These are phyloP conservation scores for Rhizoclosmatium globosum DNA, from an alignment of 192 early-diverging fungal genomes.

Conservation along the genomic window DNA sequence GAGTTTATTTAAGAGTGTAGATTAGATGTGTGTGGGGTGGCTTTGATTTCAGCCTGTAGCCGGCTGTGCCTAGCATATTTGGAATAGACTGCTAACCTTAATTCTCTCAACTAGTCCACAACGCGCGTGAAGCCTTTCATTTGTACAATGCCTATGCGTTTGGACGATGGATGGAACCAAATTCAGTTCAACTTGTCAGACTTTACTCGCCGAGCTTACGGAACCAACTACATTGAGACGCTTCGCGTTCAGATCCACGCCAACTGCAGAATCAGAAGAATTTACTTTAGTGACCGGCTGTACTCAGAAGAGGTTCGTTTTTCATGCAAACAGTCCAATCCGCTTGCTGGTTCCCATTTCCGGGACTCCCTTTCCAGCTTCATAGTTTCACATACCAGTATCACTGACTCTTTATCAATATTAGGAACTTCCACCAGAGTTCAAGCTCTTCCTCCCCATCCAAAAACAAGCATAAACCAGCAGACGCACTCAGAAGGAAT, in stretches of 20 bases:
- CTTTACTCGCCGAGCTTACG: slow-evolving; percentile 87
- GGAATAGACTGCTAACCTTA: neutral
- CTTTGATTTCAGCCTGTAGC: too few relatives aligned
- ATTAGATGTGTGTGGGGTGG: neutral
- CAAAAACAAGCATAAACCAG: slow-evolving; percentile 57
- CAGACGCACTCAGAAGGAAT: neutral
- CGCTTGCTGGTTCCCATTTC: neutral
- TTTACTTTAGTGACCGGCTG: slow-evolving; percentile 92
- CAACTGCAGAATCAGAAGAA: slow-evolving; percentile 84
- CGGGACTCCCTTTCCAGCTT: too few relatives aligned
- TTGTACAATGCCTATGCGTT: slow-evolving; percentile 89
- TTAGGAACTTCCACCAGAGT: slow-evolving; percentile 85
- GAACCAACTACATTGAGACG: slow-evolving; percentile 88
- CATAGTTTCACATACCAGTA: too few relatives aligned
- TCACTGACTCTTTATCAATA: too few relatives aligned
- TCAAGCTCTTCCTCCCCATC: slow-evolving; percentile 89
- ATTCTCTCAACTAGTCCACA: slow-evolving; percentile 59
- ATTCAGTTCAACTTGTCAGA: slow-evolving; percentile 90
- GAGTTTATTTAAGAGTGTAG: neutral
- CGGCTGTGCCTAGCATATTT: too few relatives aligned
- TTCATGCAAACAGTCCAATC: neutral
- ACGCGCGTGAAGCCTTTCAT: slow-evolving; percentile 88
- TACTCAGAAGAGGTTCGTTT: slow-evolving; percentile 77
- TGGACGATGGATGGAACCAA: slow-evolving; percentile 97
- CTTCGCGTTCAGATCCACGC: slow-evolving; percentile 90